Conservation (phyloP, 768 basidiomycete species). For the Mycena polygramma region DNA sequence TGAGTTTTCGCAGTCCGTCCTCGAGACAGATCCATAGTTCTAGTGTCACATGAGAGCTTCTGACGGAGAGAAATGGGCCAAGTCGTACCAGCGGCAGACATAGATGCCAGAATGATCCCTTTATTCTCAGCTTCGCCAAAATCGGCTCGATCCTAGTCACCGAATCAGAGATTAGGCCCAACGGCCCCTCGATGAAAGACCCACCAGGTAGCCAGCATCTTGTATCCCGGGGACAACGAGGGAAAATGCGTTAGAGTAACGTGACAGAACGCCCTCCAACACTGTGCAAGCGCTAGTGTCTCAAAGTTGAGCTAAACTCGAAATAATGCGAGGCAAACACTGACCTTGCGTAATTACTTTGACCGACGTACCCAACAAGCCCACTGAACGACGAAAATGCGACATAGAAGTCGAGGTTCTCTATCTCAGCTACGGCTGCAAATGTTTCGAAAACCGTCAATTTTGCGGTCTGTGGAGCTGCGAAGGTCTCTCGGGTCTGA, state of each 20-base stretch:
- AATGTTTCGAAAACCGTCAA: conserved; percentile 11
- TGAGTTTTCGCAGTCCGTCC: not conserved
- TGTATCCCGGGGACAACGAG: conserved; percentile 10
- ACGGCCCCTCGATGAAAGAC: too few relatives aligned
- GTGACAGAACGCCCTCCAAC: conserved; percentile 1
- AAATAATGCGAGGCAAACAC: too few relatives aligned
- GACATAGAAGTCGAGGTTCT: conserved; percentile 19
- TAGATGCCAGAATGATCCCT: not conserved
- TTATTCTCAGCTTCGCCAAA: not conserved
- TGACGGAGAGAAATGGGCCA: not conserved
- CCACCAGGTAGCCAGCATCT: conserved; percentile 10
- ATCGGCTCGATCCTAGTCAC: too few relatives aligned
- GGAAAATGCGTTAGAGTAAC: conserved; percentile 22
- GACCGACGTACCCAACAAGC: conserved; percentile 2
- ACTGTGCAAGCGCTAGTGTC: conserved; percentile 10
- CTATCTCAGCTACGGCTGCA: not conserved
- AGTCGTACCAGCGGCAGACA: not conserved
- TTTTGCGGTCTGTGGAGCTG: not conserved
- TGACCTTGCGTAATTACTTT: conserved; percentile 21
- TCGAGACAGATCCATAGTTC: not conserved
- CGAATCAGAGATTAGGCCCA: not conserved
- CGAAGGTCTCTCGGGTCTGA: not conserved
- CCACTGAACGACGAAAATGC: conserved; percentile 19
- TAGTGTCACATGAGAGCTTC: not conserved
- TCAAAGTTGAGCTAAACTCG: too few relatives aligned